These are phyloP conservation scores for Coccomyxa sp. DNA, from an alignment of 139 green algal species.

Conservation along the genomic window DNA sequence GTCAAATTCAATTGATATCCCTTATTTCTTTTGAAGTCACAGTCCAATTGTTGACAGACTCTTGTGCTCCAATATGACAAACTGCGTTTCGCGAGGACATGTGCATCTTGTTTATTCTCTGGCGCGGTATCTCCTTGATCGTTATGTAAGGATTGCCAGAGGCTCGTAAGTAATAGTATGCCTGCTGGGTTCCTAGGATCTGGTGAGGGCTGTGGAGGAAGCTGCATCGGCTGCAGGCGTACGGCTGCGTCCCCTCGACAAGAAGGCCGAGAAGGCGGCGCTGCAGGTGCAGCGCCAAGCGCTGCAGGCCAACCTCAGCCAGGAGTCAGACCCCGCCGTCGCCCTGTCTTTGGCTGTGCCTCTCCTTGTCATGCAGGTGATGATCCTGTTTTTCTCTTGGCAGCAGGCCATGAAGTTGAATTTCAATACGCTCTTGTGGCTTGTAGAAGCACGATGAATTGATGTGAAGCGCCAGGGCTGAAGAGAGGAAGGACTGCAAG, in stretches of 20 bases:
- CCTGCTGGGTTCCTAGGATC: background rate
- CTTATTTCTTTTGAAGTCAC: too few species aligned
- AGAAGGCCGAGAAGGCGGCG: slow-evolving; percentile 62
- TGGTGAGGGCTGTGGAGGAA: slow-evolving; percentile 32
- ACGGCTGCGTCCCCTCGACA: slow-evolving; percentile 63
- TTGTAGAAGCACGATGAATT: background rate
- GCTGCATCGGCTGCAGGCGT: slow-evolving; percentile 51
- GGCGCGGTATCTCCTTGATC: too few species aligned
- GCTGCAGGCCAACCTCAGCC: slow-evolving; percentile 22
- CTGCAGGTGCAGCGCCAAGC: slow-evolving; percentile 28
- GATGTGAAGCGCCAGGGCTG: background rate
- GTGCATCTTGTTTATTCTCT: too few species aligned
- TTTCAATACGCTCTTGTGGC: background rate
- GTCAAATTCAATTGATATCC: too few species aligned
- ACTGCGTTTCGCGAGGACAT: too few species aligned
- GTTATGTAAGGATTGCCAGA: too few species aligned
- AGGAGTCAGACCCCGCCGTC: slow-evolving; percentile 43
- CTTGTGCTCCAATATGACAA: too few species aligned
- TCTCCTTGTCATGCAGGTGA: slow-evolving; percentile 49
- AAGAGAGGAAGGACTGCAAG: background rate
- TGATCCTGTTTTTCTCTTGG: background rate
- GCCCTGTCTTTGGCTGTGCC: slow-evolving; percentile 65
- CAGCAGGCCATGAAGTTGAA: background rate
- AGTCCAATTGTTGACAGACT: too few species aligned
- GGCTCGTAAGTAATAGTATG: too few species aligned